Percentiles rank a stretch among this genome's conserved stretches.
Evolutionary conservation across 306 rosid genomes (phyloP).

Genomic region (Cucurbita maxima): DNA sequence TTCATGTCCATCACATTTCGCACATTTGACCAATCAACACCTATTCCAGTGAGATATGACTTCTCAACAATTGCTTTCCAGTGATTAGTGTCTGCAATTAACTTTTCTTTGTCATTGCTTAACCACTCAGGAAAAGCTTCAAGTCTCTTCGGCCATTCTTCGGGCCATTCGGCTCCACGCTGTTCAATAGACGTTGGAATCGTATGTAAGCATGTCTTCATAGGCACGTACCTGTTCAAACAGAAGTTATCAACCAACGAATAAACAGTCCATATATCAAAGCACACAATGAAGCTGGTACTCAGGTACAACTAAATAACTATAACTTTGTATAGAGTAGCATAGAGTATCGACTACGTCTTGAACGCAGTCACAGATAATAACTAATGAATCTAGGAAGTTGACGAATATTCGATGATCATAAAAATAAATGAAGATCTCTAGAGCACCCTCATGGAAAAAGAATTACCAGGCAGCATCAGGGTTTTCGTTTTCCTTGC

Average conservation of each 20-base stretch:
- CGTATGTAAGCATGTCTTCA: slow-evolving; percentile 62
- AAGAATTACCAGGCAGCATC: slow-evolving; percentile 76
- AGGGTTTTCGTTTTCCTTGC: slow-evolving; percentile 83
- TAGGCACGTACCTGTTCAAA: slow-evolving; percentile 49
- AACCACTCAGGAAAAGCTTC: slow-evolving; percentile 77
- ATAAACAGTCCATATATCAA: not conserved
- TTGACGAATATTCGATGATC: not conserved
- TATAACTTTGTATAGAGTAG: not conserved
- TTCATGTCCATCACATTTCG: slow-evolving; percentile 95
- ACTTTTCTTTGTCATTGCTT: slow-evolving; percentile 40
- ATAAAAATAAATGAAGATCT: not conserved
- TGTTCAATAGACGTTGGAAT: slow-evolving; percentile 78
- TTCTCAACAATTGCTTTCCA: slow-evolving; percentile 65
- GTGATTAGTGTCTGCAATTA: slow-evolving; percentile 66
- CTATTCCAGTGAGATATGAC: slow-evolving; percentile 77
- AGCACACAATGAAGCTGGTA: not conserved
- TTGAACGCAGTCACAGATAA: too few relatives aligned
- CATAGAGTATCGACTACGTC: not conserved
- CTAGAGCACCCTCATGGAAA: slow-evolving; percentile 12
- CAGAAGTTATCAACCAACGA: slow-evolving; percentile 2
- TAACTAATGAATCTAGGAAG: too few relatives aligned
- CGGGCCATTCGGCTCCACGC: slow-evolving; percentile 98
- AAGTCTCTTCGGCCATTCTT: slow-evolving; percentile 95
- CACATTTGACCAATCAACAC: slow-evolving; percentile 75
- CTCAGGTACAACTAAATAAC: not conserved